Conservation (phyloP, 2,329 filamentous ascomycete species). For the Achaetomium macrosporum region DNA sequence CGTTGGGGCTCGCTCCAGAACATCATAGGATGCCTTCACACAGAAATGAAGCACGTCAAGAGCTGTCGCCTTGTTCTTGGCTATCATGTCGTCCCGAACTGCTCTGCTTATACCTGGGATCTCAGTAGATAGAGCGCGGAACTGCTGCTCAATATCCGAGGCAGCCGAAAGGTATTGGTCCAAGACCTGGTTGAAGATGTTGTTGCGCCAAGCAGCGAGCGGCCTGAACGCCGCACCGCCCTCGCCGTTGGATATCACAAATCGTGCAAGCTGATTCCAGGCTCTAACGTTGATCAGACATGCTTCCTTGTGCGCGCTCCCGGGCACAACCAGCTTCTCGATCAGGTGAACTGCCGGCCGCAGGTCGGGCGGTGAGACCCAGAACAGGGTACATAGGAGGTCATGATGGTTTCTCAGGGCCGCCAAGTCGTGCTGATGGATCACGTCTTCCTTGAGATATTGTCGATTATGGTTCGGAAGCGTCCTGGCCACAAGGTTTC, state of each 20-base stretch:
- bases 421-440: constrained; percentile 56
- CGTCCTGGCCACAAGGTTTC: constrained; percentile 55
- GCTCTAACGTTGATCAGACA: constrained; percentile 58
- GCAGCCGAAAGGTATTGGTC: constrained; percentile 53
- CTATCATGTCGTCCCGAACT: constrained; percentile 45
- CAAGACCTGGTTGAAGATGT: constrained; percentile 51
- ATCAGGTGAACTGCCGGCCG: constrained; percentile 50
- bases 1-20: constrained; percentile 41
- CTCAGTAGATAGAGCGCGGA: constrained; percentile 44
- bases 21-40: constrained; percentile 44
- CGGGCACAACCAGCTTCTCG: constrained; percentile 53
- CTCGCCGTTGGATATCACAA: constrained; percentile 45
- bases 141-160: constrained; percentile 51
- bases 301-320: constrained; percentile 59
- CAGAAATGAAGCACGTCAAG: constrained; percentile 49
- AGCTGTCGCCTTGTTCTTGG: constrained; percentile 46
- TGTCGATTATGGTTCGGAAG: constrained; percentile 62
- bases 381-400: constrained; percentile 60
- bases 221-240: constrained; percentile 39
- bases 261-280: constrained; percentile 58
- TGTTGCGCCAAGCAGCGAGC: constrained; percentile 52
- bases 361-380: constrained; percentile 51
- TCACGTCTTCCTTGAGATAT: constrained; percentile 55
- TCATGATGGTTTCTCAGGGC: constrained; percentile 64
- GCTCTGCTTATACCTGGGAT: constrained; percentile 38